A percentile compares a stretch with the other conserved stretches of the same genome.
Evolutionary conservation across 768 basidiomycete genomes (phyloP).

Genomic region (Amanita fuliginea): DNA sequence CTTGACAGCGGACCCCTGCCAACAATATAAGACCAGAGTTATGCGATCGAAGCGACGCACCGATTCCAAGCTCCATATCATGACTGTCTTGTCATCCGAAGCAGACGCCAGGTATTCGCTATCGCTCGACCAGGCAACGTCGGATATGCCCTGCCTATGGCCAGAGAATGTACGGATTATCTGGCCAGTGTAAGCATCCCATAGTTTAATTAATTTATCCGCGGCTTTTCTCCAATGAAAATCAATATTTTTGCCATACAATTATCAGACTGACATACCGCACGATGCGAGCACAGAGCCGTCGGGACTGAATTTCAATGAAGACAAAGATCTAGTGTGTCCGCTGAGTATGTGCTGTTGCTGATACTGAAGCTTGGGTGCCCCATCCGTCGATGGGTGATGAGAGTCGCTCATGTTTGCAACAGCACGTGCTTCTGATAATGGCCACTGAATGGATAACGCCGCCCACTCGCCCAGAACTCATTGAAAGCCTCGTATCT

Average conservation of each 20-base stretch:
- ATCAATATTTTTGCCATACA: constrained; percentile 11
- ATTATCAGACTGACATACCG: constrained; percentile 37
- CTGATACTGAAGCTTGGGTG: constrained; percentile 26
- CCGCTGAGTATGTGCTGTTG: constrained; percentile 59
- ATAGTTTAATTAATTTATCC: constrained; percentile 74
- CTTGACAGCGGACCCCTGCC: constrained; percentile 48
- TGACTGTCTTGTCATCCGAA: constrained; percentile 86
- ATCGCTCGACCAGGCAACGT: constrained; percentile 82
- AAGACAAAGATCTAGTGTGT: constrained; percentile 75
- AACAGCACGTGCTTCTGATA: constrained; percentile 15
- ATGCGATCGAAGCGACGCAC: constrained; percentile 21
- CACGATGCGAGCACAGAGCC: constrained; percentile 74
- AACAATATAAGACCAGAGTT: constrained; percentile 6
- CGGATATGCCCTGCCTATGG: constrained; percentile 78
- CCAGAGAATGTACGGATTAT: constrained; percentile 64
- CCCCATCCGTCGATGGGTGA: neutral
- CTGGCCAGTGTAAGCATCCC: constrained; percentile 65
- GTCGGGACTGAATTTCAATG: constrained; percentile 83
- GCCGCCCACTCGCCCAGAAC: constrained; percentile 70
- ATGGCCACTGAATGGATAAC: constrained; percentile 61
- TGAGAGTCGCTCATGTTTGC: neutral
- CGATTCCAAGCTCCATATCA: constrained; percentile 71
- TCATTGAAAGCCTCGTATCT: constrained; percentile 86
- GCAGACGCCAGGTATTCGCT: constrained; percentile 80
- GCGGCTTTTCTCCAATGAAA: constrained; percentile 50